These are phyloP conservation scores for Stemphylium beticola DNA, from an alignment of 2,329 filamentous ascomycete species.

Conservation along the genomic window DNA sequence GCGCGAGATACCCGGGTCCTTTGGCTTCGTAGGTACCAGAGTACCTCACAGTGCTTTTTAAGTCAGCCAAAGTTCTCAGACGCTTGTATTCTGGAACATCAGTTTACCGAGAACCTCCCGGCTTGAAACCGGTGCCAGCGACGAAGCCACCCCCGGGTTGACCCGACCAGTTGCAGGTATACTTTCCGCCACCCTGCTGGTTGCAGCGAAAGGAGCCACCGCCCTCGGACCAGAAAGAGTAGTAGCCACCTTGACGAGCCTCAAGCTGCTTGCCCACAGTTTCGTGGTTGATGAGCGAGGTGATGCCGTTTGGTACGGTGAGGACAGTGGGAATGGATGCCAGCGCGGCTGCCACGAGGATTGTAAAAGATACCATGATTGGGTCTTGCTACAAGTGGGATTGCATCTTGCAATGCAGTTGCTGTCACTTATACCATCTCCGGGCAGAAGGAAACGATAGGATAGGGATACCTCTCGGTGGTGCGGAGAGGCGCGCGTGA, in stretches of 20 bases:
- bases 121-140: slow-evolving; percentile 39
- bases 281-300: slow-evolving; percentile 7
- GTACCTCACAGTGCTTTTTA: slow-evolving; percentile 25
- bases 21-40: slow-evolving; percentile 29
- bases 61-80: not conserved
- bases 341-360: slow-evolving; percentile 1
- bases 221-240: slow-evolving; percentile 65
- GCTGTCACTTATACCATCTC: too few species aligned
- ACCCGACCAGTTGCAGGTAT: slow-evolving; percentile 28
- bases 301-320: slow-evolving; percentile 1
- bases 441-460: too few species aligned
- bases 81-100: too few species aligned
- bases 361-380: slow-evolving; percentile 8
- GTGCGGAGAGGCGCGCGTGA: too few species aligned
- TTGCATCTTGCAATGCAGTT: not conserved
- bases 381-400: not conserved
- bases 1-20: slow-evolving; percentile 40
- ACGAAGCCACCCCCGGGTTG: slow-evolving; percentile 23
- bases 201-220: slow-evolving; percentile 32
- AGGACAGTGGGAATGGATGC: not conserved
- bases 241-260: slow-evolving; percentile 50
- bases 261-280: slow-evolving; percentile 17
- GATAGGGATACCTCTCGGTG: too few species aligned
- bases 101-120: slow-evolving; percentile 42
- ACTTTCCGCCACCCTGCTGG: slow-evolving; percentile 29